Evolutionary conservation across 2,329 filamentous ascomycete species (phyloP).

Genomic region (Talaromyces islandicus): DNA sequence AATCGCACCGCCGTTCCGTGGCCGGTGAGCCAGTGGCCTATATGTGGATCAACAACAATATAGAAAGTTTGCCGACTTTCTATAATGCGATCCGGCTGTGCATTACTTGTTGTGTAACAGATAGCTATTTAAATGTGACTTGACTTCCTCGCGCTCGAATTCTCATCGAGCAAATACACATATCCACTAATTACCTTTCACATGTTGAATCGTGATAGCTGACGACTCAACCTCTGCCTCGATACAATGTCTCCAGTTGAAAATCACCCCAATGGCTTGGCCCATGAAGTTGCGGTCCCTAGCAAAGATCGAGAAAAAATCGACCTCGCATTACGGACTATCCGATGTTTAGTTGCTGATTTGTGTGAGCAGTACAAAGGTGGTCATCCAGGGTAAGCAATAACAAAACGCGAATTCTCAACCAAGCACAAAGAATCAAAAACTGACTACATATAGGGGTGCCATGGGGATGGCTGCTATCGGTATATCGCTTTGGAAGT

Average conservation of each 20-base stretch:
- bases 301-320: neutral
- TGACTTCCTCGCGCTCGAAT: neutral
- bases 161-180: neutral
- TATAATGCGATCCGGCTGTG: neutral
- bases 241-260: neutral
- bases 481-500: conserved; percentile 57
- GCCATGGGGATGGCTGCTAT: conserved; percentile 53
- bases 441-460: conserved; percentile 27
- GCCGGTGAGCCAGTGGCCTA: neutral
- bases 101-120: neutral
- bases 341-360: conserved; percentile 60
- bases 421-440: neutral
- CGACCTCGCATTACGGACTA: conserved; percentile 54
- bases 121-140: neutral
- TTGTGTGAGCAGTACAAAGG: conserved; percentile 65
- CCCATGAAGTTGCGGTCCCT: neutral
- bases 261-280: neutral
- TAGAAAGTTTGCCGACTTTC: neutral
- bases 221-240: neutral
- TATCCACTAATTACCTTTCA: neutral
- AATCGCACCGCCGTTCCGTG: neutral
- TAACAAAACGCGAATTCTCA: neutral
- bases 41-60: neutral
- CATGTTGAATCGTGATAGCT: neutral
- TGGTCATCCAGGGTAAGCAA: conserved; percentile 59